Percentiles rank a stretch among this genome's conserved stretches.
Conservation (phyloP, 768 basidiomycete species). For the Leccinum rimulosum region DNA sequence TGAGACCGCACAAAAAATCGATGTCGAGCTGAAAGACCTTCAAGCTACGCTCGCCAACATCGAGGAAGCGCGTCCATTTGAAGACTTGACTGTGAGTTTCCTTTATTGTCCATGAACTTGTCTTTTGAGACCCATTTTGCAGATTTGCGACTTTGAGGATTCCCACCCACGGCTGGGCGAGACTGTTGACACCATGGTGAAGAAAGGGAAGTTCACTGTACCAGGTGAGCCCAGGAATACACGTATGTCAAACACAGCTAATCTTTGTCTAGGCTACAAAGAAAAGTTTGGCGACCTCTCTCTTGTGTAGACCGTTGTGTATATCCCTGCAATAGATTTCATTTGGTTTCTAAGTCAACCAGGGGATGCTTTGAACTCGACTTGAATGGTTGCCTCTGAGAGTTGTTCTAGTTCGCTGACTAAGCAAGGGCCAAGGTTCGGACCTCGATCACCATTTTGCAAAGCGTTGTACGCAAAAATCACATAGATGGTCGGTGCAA, state of each 20-base stretch:
- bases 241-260: neutral
- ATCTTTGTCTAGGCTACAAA: conserved; percentile 63
- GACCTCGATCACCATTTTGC: neutral
- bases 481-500: no score
- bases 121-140: conserved; percentile 6
- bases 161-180: conserved; percentile 92
- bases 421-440: conserved; percentile 14
- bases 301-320: conserved; percentile 62
- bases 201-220: conserved; percentile 98
- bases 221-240: conserved; percentile 56
- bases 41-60: conserved; percentile 95
- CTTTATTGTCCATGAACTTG: neutral
- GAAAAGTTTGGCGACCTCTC: conserved; percentile 97
- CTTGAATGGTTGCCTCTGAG: neutral
- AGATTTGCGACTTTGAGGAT: conserved; percentile 87
- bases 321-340: conserved; percentile 24
- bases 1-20: conserved; percentile 87
- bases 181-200: conserved; percentile 90
- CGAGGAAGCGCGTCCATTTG: conserved; percentile 94
- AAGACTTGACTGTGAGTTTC: conserved; percentile 85
- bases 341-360: neutral
- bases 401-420: conserved; percentile 14
- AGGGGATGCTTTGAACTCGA: neutral
- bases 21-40: conserved; percentile 86
- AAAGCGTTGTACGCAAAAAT: neutral